Evolutionary conservation across 306 rosid species (phyloP), one percentile per base, ranked within the genome.

Genomic region (Cucurbita pepo): DNA sequence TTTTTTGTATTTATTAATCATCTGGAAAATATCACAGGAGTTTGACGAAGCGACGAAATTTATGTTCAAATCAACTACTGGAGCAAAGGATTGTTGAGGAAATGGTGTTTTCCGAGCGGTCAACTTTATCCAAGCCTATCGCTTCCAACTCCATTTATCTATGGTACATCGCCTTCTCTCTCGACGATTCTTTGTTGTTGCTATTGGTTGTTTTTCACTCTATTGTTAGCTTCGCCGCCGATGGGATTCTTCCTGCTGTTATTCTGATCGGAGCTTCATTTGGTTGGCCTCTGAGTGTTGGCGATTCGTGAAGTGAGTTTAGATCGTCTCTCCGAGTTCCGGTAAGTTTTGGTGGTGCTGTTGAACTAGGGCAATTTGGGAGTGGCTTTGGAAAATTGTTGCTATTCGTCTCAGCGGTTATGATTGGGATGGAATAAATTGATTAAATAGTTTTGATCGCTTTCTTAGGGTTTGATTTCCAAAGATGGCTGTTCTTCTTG

Each of bases 291-390:
- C 36, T 48, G 55, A n/a, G 30, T 37, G 52, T 69, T 51, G n/a
- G 60, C 74, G 81, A 12, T 76, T 71, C 64, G 7, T 53, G 54
- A 56, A 56, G 51, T 69, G 71, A 69, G 79, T 60, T 79, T 65
- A 25, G 56, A 56, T 79, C 8, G 15, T 77, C 57, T 57, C 37
- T 57, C 19, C 40, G 45, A 8, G 10, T 44, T 58, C 64, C 30
- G 30, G 55, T 72, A 22, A 19, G 53, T 22, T 72, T 64, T 36
- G 64, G 11, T 34, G 57, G 11, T 34, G 57, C 36, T 25, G 75
- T 30, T 18, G 44, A 44, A 41, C 16, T 62, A 3, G 77, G n/a
- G 53, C 22, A 13, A 60, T 59, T 48, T 59, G 11, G 45, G 57
- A 57, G 44, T 16, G 50, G 1, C 73, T 47, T 45, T 47, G 73